Conservation (phyloP, 1,284 basidiomycete species). For the Leccinum ponderosum region DNA sequence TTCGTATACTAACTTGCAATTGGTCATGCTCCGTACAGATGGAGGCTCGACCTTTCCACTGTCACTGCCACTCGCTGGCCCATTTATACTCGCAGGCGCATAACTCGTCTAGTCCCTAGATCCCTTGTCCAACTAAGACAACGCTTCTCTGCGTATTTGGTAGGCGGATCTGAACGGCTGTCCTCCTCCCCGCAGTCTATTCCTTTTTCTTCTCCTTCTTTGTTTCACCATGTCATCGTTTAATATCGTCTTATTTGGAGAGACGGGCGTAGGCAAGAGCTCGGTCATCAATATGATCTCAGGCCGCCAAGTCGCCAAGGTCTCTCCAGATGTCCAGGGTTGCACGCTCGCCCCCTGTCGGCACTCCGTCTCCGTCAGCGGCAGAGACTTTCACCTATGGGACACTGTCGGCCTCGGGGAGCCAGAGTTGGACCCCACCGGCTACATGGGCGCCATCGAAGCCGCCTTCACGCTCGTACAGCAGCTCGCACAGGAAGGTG, state of each 20-base stretch:
- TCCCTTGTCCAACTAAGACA: background rate
- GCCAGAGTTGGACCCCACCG: conserved; percentile 23
- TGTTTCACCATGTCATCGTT: conserved; percentile 16
- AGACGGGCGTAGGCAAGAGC: conserved; percentile 22
- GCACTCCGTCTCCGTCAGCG: conserved; percentile 13
- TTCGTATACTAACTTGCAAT: no score
- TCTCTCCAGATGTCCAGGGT: conserved; percentile 16
- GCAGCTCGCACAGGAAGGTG: conserved; percentile 27
- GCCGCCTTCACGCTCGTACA: conserved; percentile 34
- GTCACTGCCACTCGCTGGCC: background rate
- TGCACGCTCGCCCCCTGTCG: conserved; percentile 27
- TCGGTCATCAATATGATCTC: conserved; percentile 31
- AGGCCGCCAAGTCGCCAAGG: conserved; percentile 13
- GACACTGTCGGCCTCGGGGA: conserved; percentile 43
- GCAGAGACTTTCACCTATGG: conserved; percentile 24
- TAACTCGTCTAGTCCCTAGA: background rate
- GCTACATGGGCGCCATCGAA: conserved; percentile 31
- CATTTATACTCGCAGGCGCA: background rate
- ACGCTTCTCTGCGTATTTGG: conserved; percentile 2
- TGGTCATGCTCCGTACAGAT: no score
- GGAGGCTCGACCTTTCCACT: no score
- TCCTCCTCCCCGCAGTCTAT: conserved; percentile 3
- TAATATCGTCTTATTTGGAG: conserved; percentile 24
- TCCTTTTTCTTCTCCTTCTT: background rate
- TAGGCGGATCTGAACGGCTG: conserved; percentile 3